phyloP scores from a whole-genome alignment of 2,329 filamentous ascomycete species.

The Phoma sp. region DNA sequence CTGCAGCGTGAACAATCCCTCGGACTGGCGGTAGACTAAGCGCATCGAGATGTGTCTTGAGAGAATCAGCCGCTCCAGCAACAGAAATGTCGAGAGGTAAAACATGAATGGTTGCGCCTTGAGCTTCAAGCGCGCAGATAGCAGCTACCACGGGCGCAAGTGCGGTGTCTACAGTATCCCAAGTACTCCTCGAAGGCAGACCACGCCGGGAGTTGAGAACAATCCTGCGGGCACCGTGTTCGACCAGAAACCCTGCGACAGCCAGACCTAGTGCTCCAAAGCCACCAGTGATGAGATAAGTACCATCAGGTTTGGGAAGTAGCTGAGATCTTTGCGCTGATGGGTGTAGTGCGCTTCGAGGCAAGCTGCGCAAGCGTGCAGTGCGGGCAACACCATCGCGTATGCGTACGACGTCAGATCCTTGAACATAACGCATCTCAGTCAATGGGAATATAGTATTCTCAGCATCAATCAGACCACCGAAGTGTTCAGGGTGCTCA shows the following conservation, averaged over 20 bases:
- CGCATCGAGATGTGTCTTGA: not conserved
- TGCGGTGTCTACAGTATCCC: not conserved
- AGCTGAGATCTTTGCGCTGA: constrained; percentile 4
- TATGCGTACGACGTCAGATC: constrained; percentile 7
- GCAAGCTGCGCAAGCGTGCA: constrained; percentile 11
- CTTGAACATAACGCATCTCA: constrained; percentile 49
- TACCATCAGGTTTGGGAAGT: constrained; percentile 14
- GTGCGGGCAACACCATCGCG: constrained; percentile 12
- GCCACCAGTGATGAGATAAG: constrained; percentile 16
- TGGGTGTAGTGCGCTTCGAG: constrained; percentile 4
- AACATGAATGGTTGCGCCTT: not conserved
- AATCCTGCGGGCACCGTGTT: constrained; percentile 7
- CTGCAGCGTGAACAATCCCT: constrained; percentile 6
- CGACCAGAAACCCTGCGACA: constrained; percentile 1
- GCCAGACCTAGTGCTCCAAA: constrained; percentile 8
- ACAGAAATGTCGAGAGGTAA: constrained; percentile 3
- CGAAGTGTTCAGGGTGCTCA: constrained; percentile 51
- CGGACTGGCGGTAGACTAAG: constrained; percentile 4
- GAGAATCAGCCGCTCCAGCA: not conserved
- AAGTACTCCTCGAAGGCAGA: not conserved
- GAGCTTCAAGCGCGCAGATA: not conserved
- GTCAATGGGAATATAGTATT: constrained; percentile 41
- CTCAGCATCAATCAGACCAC: constrained; percentile 40
- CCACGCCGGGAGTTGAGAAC: constrained; percentile 3
- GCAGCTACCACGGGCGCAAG: not conserved